Evolutionary conservation across 2,329 filamentous ascomycete species (phyloP).

Genomic region (Emergomyces pasteurianus): DNA sequence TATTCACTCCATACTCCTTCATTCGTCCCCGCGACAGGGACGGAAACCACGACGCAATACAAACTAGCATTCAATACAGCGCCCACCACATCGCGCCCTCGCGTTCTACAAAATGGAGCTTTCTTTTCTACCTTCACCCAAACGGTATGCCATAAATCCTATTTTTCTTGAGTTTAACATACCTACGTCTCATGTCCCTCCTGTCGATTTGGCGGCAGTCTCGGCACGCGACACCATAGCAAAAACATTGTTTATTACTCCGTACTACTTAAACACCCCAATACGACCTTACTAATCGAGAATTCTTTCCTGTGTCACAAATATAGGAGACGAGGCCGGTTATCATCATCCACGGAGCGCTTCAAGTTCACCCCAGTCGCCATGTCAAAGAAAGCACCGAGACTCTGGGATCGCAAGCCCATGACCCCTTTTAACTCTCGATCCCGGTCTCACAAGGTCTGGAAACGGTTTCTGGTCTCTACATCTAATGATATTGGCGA

Average conservation of each 20-base stretch:
- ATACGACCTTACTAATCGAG: neutral
- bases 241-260: neutral
- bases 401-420: conserved; percentile 35
- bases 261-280: neutral
- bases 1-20: too few species aligned
- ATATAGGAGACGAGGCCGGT: neutral
- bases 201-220: neutral
- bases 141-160: neutral
- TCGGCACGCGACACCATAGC: neutral
- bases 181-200: neutral
- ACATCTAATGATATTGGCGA: conserved; percentile 15
- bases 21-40: too few species aligned
- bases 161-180: neutral
- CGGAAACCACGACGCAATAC: neutral
- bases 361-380: conserved; percentile 34
- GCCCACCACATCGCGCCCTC: neutral
- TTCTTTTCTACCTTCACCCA: neutral
- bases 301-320: neutral
- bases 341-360: conserved; percentile 8
- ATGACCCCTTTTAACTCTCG: conserved; percentile 29
- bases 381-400: conserved; percentile 21
- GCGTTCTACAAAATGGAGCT: neutral
- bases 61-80: neutral
- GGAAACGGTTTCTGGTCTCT: conserved; percentile 33
- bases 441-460: conserved; percentile 33